Conservation (phyloP, 1,284 basidiomycete genomes). For the Sphagnurus paluster region DNA sequence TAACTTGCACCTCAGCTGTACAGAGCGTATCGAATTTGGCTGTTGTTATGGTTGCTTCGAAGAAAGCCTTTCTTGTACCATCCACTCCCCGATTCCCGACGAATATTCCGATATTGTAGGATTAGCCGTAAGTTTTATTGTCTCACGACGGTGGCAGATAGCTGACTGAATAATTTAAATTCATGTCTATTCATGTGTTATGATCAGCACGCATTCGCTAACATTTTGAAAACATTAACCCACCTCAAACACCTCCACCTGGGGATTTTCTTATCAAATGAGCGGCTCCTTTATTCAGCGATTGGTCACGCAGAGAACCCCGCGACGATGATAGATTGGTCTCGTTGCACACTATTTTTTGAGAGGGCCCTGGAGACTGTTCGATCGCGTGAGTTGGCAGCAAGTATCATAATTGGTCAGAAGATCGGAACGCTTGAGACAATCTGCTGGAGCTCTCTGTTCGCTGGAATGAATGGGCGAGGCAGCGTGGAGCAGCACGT, state of each 20-base stretch:
- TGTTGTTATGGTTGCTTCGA: constrained; percentile 67
- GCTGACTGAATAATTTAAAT: no score
- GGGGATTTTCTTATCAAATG: constrained; percentile 39
- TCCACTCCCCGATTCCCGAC: constrained; percentile 64
- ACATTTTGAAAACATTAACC: constrained; percentile 38
- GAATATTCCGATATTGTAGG: constrained; percentile 38
- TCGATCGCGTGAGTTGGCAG: constrained; percentile 41
- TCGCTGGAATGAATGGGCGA: constrained; percentile 24
- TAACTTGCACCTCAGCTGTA: constrained; percentile 53
- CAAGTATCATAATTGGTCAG: constrained; percentile 43
- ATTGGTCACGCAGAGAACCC: constrained; percentile 34
- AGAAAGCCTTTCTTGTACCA: constrained; percentile 52
- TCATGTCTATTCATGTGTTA: constrained; percentile 8
- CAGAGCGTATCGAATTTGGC: constrained; percentile 51
- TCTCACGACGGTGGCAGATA: neutral
- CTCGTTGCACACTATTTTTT: constrained; percentile 33
- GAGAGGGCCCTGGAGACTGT: constrained; percentile 11
- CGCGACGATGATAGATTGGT: constrained; percentile 26
- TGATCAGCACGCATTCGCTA: constrained; percentile 34
- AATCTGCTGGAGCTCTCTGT: constrained; percentile 58
- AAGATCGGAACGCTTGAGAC: constrained; percentile 42
- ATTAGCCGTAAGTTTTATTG: constrained; percentile 47
- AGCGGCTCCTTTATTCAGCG: constrained; percentile 42
- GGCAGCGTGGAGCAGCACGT: constrained; percentile 12
- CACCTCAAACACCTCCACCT: constrained; percentile 54